Base-by-base conservation (phyloP, 2,329 filamentous ascomycete genomes). In the Penicillium expansum region DNA sequence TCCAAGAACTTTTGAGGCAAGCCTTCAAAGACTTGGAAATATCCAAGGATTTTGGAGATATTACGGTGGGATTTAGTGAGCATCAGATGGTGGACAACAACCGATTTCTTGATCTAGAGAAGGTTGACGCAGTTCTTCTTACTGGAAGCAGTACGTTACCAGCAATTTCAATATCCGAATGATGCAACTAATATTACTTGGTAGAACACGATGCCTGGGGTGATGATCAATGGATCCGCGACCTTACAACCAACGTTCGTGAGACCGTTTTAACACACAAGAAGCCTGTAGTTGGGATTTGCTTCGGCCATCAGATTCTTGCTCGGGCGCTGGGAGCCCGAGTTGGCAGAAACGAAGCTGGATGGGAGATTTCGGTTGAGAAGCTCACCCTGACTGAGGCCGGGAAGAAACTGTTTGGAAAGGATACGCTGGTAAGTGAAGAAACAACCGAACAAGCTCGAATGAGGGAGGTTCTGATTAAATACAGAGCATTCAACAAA, bases 251-350 rank as follows among this genome's bases (percentile, higher is more conserved):
- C 54, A 81, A 76, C 50, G 67, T 77, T 7, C 69, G 73, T 11
- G 64, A 68, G 4, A 62, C 65, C 16, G 44, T 65, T 1, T 38
- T 59, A 7, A 30, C 57, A 3, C 49, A 62, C 20, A 53, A 60
- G 11, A 69, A 66, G 51, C 74, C 70, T 6, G 68, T 80, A 0
- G 69, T 80, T 10, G 79, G 79, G 1, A 71, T 80, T 37, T 81
- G 79, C 60, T 81, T 80, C 59, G 79, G 79, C 1, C 79, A 81
- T 48, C 79, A 81, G 64, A 79, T 81, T 29, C 62, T 81, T 32
- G 79, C 74, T 1, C 69, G 78, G 3, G 78, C 78, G 2, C 65
- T 78, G 29, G 70, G 70, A 7, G 63, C 74, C 5, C 66, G 68
- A 29, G 69, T 79, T 2, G 73, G 71, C 10, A 71, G 72, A 59